Conservation (phyloP, 768 basidiomycete genomes). For the Dacryopinax primogenitus region DNA sequence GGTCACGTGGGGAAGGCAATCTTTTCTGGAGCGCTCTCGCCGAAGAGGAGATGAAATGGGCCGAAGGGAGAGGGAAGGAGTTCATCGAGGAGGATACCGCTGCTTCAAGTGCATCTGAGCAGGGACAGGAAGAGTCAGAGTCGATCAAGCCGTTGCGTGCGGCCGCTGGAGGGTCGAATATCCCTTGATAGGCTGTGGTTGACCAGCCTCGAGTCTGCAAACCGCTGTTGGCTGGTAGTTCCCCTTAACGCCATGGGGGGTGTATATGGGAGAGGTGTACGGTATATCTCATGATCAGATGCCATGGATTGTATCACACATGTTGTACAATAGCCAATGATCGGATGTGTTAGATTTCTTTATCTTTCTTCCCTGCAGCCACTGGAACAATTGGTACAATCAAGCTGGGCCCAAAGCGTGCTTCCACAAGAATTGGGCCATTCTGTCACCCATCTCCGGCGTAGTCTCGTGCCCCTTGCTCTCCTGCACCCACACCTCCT, state of each 20-base stretch:
- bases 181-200: too few relatives aligned
- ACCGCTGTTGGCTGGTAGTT: too few relatives aligned
- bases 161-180: slow-evolving; percentile 1
- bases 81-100: not conserved
- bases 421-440: slow-evolving; percentile 25
- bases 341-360: not conserved
- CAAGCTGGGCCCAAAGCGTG: slow-evolving; percentile 3
- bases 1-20: slow-evolving; percentile 51
- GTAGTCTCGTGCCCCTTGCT: slow-evolving; percentile 53
- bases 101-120: not conserved
- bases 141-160: not conserved
- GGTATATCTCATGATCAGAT: too few relatives aligned
- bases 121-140: not conserved
- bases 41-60: slow-evolving; percentile 37
- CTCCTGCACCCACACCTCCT: slow-evolving; percentile 42
- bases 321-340: not conserved
- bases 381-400: not conserved
- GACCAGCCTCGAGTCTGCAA: too few relatives aligned
- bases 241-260: too few relatives aligned
- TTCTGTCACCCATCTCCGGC: slow-evolving; percentile 42
- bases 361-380: not conserved
- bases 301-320: too few relatives aligned
- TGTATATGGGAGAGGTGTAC: too few relatives aligned
- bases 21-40: slow-evolving; percentile 71
- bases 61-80: not conserved